These are phyloP conservation scores for Raphanus hybrid DNA, from an alignment of 441 rosid species.

Conservation along the genomic window DNA sequence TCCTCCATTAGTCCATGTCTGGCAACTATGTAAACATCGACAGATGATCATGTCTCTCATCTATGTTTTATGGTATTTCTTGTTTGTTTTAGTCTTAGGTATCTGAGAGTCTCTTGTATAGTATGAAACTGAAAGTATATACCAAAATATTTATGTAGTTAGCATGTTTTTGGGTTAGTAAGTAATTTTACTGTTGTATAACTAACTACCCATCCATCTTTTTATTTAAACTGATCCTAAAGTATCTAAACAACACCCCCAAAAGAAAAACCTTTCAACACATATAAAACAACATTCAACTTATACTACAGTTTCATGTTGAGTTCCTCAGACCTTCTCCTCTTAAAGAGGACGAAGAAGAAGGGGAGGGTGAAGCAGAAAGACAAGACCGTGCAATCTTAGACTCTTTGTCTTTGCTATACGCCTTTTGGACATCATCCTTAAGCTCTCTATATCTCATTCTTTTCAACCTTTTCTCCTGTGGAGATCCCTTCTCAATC, in stretches of 20 bases:
- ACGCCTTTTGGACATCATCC: too few relatives aligned
- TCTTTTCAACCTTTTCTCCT: constrained; percentile 65
- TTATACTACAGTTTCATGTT: constrained; percentile 11
- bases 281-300: constrained; percentile 17
- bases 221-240: constrained; percentile 16
- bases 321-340: constrained; percentile 17
- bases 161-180: constrained; percentile 5
- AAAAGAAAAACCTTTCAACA: constrained; percentile 4
- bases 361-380: constrained; percentile 64
- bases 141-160: constrained; percentile 21
- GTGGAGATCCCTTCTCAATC: constrained; percentile 59
- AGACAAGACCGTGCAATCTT: constrained; percentile 42
- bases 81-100: not conserved
- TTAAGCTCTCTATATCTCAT: constrained; percentile 65
- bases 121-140: not conserved
- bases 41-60: not conserved
- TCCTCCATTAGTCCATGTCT: constrained; percentile 5
- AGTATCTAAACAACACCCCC: not conserved
- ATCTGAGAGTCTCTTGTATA: not conserved
- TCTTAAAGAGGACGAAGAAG: constrained; percentile 41
- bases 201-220: constrained; percentile 3
- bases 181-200: constrained; percentile 14
- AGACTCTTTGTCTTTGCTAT: too few relatives aligned
- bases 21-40: constrained; percentile 14
- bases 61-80: not conserved